Percentiles rank a stretch among this genome's conserved stretches.
Conservation (phyloP, 176 grass and related monocot species). For the Oryza glaberrima region DNA sequence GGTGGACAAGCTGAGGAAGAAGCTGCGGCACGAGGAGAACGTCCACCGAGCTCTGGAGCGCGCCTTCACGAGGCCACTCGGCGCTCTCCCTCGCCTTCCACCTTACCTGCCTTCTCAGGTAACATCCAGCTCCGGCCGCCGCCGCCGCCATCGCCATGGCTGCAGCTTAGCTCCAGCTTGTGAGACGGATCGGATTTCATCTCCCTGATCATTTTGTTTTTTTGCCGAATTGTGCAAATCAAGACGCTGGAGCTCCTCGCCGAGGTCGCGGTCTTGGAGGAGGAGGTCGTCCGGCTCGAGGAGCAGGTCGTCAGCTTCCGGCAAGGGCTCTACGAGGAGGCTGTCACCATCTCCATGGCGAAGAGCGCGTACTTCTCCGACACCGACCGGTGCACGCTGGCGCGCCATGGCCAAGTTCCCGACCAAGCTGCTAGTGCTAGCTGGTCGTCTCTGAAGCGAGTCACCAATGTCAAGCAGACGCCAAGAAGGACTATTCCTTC, state of each 20-base stretch:
- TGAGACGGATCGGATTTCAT: not conserved
- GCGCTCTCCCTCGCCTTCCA: slow-evolving; percentile 87
- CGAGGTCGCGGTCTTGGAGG: slow-evolving; percentile 87
- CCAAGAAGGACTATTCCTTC: slow-evolving; percentile 40
- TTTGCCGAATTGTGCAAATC: slow-evolving; percentile 20
- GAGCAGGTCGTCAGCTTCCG: slow-evolving; percentile 75
- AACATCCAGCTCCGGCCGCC: not conserved
- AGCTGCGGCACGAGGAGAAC: slow-evolving; percentile 90
- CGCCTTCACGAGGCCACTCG: slow-evolving; percentile 82
- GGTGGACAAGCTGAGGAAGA: slow-evolving; percentile 90
- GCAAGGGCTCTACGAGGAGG: slow-evolving; percentile 81
- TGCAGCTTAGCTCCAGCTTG: not conserved
- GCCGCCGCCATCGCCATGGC: not conserved
- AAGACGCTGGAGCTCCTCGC: slow-evolving; percentile 90
- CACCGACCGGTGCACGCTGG: not conserved
- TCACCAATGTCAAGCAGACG: slow-evolving; percentile 36
- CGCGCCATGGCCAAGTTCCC: slow-evolving; percentile 12
- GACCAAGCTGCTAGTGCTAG: slow-evolving; percentile 30
- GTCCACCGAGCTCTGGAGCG: slow-evolving; percentile 89
- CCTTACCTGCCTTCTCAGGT: slow-evolving; percentile 87
- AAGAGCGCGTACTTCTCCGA: slow-evolving; percentile 44
- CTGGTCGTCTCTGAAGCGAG: slow-evolving; percentile 39
- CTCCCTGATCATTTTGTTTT: slow-evolving; percentile 24
- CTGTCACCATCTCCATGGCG: slow-evolving; percentile 60
- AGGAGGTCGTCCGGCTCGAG: slow-evolving; percentile 89